Evolutionary conservation across 1,139 yeast genomes (phyloP).

Genomic region (Debaryomycetaceae sp.): DNA sequence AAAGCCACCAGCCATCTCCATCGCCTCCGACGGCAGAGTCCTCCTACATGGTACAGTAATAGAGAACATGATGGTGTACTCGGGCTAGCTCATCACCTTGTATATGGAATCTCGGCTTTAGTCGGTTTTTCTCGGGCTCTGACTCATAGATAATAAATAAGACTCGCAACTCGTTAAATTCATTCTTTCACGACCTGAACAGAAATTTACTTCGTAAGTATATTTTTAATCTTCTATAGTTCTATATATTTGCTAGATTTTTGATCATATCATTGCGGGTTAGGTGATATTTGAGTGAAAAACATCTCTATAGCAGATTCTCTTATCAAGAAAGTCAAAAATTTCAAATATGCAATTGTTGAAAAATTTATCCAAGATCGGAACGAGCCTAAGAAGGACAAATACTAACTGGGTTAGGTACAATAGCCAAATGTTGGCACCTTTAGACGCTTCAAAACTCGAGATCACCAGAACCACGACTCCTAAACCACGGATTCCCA

Average conservation of each 20-base stretch:
- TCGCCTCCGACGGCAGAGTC: constrained; percentile 26
- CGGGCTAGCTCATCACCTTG: constrained; percentile 2
- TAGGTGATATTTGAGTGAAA: too few species aligned
- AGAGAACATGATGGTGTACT: constrained; percentile 34
- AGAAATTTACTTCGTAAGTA: too few species aligned
- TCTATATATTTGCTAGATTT: too few species aligned
- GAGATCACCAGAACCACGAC: constrained; percentile 51
- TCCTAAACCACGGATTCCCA: constrained; percentile 67
- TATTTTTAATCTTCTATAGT: too few species aligned
- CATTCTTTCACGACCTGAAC: too few species aligned
- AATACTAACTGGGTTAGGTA: constrained; percentile 3
- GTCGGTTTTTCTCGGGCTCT: too few species aligned
- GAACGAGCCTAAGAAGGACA: neutral
- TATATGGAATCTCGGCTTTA: neutral
- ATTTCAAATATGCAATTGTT: neutral
- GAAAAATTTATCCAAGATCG: neutral
- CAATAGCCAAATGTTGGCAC: constrained; percentile 5
- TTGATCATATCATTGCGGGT: too few species aligned
- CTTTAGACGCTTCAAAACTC: constrained; percentile 69
- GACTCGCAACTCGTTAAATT: too few species aligned
- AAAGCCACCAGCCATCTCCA: constrained; percentile 13
- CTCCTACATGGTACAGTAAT: constrained; percentile 31
- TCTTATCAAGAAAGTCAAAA: too few species aligned
- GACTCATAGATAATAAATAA: too few species aligned
- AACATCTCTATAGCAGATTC: too few species aligned